Evolutionary conservation across 768 basidiomycete species (phyloP).

Genomic region (Russula olivacea): DNA sequence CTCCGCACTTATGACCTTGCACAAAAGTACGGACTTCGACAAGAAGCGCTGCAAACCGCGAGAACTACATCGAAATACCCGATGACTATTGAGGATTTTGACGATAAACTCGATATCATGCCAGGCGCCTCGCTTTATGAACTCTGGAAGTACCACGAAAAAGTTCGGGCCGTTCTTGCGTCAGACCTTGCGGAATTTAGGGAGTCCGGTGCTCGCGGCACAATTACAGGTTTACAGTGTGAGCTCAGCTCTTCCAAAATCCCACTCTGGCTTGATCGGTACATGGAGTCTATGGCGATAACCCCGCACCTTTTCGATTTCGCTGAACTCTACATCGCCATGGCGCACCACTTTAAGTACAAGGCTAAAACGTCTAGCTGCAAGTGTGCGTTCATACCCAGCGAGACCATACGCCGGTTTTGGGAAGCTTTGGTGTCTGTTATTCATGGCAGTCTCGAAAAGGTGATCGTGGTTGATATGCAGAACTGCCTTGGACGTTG

Average conservation of each 20-base stretch:
- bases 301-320: neutral
- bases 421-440: neutral
- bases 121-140: neutral
- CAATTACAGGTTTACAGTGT: neutral
- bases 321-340: neutral
- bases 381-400: neutral
- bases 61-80: neutral
- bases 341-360: neutral
- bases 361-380: neutral
- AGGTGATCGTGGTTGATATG: neutral
- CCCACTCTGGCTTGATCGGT: neutral
- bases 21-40: neutral
- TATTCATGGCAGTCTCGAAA: neutral
- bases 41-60: neutral
- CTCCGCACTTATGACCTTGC: neutral
- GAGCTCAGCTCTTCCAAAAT: neutral
- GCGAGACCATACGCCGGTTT: neutral
- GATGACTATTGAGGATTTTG: neutral
- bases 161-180: neutral
- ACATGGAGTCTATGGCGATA: neutral
- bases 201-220: neutral
- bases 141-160: conserved; percentile 12
- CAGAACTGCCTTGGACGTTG: neutral
- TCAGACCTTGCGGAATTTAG: neutral
- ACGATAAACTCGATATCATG: neutral